phyloP scores from a whole-genome alignment of 768 basidiomycete genomes.

The Serendipita indica region DNA sequence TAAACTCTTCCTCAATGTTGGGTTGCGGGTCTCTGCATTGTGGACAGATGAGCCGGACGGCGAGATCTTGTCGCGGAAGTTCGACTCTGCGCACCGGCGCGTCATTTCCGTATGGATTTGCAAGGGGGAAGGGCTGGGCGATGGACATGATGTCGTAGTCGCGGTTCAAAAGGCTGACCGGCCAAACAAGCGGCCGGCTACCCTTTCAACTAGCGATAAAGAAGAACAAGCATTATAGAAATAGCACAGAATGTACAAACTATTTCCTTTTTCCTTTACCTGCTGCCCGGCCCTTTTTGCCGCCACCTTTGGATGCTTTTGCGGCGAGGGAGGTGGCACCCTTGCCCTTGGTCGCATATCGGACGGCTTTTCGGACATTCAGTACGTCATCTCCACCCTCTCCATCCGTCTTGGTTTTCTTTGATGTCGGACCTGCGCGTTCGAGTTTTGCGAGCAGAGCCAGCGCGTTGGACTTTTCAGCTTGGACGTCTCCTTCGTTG shows the following conservation, averaged over 20 bases:
- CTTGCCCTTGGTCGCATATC: constrained; percentile 53
- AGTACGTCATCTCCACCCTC: constrained; percentile 33
- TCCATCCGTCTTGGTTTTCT: constrained; percentile 37
- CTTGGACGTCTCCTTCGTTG: constrained; percentile 44
- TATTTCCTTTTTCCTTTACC: neutral
- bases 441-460: constrained; percentile 67
- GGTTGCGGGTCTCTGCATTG: constrained; percentile 91
- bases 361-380: constrained; percentile 81
- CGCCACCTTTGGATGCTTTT: neutral
- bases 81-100: constrained; percentile 36
- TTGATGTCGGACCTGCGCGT: constrained; percentile 37
- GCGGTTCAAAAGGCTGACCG: neutral
- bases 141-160: constrained; percentile 38
- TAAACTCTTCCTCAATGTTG: constrained; percentile 93
- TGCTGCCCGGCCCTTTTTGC: neutral
- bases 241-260: no score
- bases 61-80: constrained; percentile 63
- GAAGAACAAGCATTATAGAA: neutral
- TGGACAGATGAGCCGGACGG: constrained; percentile 83
- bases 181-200: neutral
- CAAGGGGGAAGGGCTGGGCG: constrained; percentile 68
- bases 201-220: neutral
- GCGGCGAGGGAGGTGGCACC: constrained; percentile 44
- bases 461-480: constrained; percentile 61
- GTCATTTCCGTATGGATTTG: constrained; percentile 25